Conservation (phyloP, 2,329 filamentous ascomycete species). For the Fusarium sp. region DNA sequence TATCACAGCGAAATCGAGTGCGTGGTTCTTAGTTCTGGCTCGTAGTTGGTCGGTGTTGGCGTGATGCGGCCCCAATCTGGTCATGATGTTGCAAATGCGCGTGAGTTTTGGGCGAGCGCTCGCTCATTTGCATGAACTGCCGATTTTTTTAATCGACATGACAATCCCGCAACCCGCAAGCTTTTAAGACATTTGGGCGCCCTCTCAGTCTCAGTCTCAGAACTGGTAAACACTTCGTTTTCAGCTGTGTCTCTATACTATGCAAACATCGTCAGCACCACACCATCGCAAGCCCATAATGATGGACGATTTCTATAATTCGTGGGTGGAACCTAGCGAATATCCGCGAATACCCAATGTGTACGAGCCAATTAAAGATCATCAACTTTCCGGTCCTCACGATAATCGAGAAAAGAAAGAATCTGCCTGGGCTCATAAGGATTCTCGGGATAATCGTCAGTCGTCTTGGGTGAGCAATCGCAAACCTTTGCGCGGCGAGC, state of each 20-base stretch:
- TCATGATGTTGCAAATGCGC: constrained; percentile 33
- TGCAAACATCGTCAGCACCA: constrained; percentile 27
- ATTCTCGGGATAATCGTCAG: constrained; percentile 4
- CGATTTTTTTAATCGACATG: constrained; percentile 1
- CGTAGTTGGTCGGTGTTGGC: constrained; percentile 33
- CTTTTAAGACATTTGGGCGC: constrained; percentile 10
- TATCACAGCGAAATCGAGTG: constrained; percentile 14
- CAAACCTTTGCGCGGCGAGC: constrained; percentile 1
- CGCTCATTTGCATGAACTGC: constrained; percentile 25
- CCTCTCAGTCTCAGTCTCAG: not conserved
- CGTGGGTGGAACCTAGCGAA: constrained; percentile 36
- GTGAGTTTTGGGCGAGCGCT: constrained; percentile 40
- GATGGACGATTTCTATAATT: constrained; percentile 31
- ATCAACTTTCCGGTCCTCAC: constrained; percentile 8
- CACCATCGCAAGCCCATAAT: constrained; percentile 17
- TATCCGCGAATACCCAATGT: constrained; percentile 41
- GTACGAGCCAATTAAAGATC: constrained; percentile 37
- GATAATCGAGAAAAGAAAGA: constrained; percentile 21
- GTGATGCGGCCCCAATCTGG: constrained; percentile 30
- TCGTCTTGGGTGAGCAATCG: constrained; percentile 6
- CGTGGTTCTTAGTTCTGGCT: constrained; percentile 3
- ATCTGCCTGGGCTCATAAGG: not conserved
- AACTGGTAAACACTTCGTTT: not conserved
- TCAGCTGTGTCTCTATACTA: not conserved
- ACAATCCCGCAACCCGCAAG: not conserved